These are phyloP conservation scores for Albophoma yamanashiensis DNA, from an alignment of 2,329 filamentous ascomycete genomes.

Conservation along the genomic window DNA sequence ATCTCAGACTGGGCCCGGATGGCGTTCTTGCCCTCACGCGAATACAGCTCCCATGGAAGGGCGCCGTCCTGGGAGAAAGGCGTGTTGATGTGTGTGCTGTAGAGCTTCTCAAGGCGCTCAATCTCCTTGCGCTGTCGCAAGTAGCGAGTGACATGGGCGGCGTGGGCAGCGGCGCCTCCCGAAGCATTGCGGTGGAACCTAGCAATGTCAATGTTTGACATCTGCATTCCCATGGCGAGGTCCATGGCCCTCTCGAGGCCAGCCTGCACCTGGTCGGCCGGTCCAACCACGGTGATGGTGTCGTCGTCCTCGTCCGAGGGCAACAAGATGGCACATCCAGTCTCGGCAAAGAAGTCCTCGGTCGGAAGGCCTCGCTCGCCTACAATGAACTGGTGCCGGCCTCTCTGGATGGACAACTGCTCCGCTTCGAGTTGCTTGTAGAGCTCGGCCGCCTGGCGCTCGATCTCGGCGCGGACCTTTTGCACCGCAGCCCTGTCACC, in stretches of 20 bases:
- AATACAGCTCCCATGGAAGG: slow-evolving; percentile 80
- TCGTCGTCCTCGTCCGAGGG: slow-evolving; percentile 72
- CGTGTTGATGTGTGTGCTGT: slow-evolving; percentile 81
- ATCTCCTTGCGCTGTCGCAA: slow-evolving; percentile 73
- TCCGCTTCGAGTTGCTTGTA: slow-evolving; percentile 66
- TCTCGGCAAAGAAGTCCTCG: slow-evolving; percentile 81
- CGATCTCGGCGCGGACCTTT: slow-evolving; percentile 68
- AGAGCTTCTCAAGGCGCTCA: slow-evolving; percentile 66
- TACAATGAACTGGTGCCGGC: slow-evolving; percentile 89
- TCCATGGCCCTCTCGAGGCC: slow-evolving; percentile 81
- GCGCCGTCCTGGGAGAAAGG: slow-evolving; percentile 59
- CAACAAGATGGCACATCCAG: slow-evolving; percentile 80
- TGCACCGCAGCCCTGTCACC: slow-evolving; percentile 80
- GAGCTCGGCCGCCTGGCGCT: slow-evolving; percentile 66
- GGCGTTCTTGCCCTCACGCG: slow-evolving; percentile 72
- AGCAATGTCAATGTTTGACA: slow-evolving; percentile 71
- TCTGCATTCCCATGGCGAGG: slow-evolving; percentile 77
- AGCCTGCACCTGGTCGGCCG: slow-evolving; percentile 57
- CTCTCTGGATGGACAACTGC: slow-evolving; percentile 72
- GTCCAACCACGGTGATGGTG: slow-evolving; percentile 75
- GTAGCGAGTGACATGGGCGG: slow-evolving; percentile 79
- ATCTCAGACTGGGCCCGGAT: slow-evolving; percentile 68
- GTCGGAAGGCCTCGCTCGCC: slow-evolving; percentile 70
- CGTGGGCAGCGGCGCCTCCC: slow-evolving; percentile 64
- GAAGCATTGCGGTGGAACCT: slow-evolving; percentile 67